Base-by-base conservation (phyloP, 2,329 filamentous ascomycete species). In the Sarocladium strictum region DNA sequence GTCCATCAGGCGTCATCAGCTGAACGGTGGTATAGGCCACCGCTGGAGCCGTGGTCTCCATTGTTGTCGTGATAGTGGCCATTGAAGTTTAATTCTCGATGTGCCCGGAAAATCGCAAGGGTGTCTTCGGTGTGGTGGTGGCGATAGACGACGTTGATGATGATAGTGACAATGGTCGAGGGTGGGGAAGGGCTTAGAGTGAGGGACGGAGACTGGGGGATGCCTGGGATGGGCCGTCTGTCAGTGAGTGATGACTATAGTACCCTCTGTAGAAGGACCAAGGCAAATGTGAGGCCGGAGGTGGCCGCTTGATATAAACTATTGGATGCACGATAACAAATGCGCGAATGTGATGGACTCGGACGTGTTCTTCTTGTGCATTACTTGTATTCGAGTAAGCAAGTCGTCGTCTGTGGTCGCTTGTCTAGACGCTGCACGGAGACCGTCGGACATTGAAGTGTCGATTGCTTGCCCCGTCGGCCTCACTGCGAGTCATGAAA, bases 1-100 rank as follows among this genome's bases (percentile, higher is more conserved):
- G 40, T 24, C 40, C 40, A 43, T 43, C 40, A 12, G 40, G 40
- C 9, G 40, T 43, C 40, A 43, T 43, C 40, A 43, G 40, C 40
- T 43, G 17, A 7, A 43, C 40, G 17, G 40, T 43, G 5, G 40
- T 43, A 24, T 21, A 43, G 7, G 40, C 21, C 17, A 19, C 40
- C 6, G 40, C 17, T 23, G 40, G 40, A 9, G 40, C 21, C 17
- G 40, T 24, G 6, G 40, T 24, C 40, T 43, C 40, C 21, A 24
- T 15, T 43, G 21, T 43, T 7, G 40, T 24, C 9, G 40, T 23
- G 17, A 19, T 19, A 12, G 24, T 43, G n/a, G 40, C 15, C 17
- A 19, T 43, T 24, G n/a, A 21, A 43, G 6, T 12, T 32, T 6
- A 32, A 32, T 32, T 12, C 7, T 32, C 29, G 29, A n/a, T n/a